Conservation (phyloP, 2,329 filamentous ascomycete species). For the Sarocladium kiliense region DNA sequence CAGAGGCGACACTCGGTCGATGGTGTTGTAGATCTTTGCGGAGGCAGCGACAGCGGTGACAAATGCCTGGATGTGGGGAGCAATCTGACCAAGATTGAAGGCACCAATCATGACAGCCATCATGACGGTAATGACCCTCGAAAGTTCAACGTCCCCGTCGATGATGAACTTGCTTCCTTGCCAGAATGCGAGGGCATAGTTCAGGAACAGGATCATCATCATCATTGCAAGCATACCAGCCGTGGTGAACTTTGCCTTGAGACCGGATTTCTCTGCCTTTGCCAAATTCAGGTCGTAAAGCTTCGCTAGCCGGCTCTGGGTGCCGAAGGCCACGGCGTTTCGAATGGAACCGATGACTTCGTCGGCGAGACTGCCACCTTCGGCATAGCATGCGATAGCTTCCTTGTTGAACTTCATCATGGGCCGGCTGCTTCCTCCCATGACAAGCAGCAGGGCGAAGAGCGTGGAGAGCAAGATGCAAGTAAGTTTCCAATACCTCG, state of each 20-base stretch:
- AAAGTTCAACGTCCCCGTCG: slow-evolving; percentile 58
- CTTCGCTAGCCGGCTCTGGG: slow-evolving; percentile 82
- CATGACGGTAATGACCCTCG: slow-evolving; percentile 75
- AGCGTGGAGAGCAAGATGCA: slow-evolving; percentile 81
- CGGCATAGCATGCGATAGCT: slow-evolving; percentile 72
- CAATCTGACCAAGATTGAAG: slow-evolving; percentile 83
- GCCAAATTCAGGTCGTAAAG: slow-evolving; percentile 76
- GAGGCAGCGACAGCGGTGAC: slow-evolving; percentile 78
- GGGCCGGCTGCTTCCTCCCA: slow-evolving; percentile 67
- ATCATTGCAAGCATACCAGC: slow-evolving; percentile 77
- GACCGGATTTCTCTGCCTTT: slow-evolving; percentile 70
- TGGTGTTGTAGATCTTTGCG: slow-evolving; percentile 88
- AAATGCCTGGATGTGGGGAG: slow-evolving; percentile 82
- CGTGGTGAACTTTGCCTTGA: slow-evolving; percentile 66
- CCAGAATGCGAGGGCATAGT: slow-evolving; percentile 87
- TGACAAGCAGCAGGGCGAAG: slow-evolving; percentile 70
- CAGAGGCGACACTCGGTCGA: slow-evolving; percentile 80
- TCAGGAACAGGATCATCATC: slow-evolving; percentile 80
- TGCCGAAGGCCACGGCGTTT: slow-evolving; percentile 88
- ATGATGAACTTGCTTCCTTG: slow-evolving; percentile 74
- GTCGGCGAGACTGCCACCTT: slow-evolving; percentile 83
- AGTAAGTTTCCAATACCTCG: slow-evolving; percentile 90
- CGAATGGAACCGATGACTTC: slow-evolving; percentile 92
- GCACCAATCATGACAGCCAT: slow-evolving; percentile 91
- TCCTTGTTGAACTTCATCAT: slow-evolving; percentile 78